phyloP scores from a whole-genome alignment of 2,329 filamentous ascomycete genomes.

The Pseudocercospora cruenta region DNA sequence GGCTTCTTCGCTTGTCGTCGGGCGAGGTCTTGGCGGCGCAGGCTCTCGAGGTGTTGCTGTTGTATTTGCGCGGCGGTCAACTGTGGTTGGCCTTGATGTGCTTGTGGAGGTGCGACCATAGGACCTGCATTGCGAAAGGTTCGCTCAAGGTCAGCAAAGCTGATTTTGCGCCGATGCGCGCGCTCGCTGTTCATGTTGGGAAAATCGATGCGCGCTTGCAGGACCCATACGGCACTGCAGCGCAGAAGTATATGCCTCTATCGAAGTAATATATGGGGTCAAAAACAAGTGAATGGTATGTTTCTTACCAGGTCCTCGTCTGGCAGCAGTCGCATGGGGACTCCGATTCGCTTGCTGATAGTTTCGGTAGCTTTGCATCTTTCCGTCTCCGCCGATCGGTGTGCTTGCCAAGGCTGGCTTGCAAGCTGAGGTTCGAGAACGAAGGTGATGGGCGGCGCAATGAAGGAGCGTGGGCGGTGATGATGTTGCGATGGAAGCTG shows the following conservation, averaged over 20 bases:
- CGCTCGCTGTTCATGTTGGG: slow-evolving; percentile 28
- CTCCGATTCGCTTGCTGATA: slow-evolving; percentile 44
- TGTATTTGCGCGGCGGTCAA: slow-evolving; percentile 56
- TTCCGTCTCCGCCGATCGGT: slow-evolving; percentile 30
- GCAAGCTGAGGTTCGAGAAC: slow-evolving; percentile 9
- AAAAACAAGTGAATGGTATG: slow-evolving; percentile 12
- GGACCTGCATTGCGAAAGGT: slow-evolving; percentile 50
- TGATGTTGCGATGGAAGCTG: slow-evolving; percentile 14
- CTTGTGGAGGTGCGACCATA: slow-evolving; percentile 41
- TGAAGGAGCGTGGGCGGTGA: slow-evolving; percentile 2
- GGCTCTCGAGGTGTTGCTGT: slow-evolving; percentile 49
- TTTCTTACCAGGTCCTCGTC: slow-evolving; percentile 49
- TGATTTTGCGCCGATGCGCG: slow-evolving; percentile 47
- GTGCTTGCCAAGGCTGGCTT: slow-evolving; percentile 23
- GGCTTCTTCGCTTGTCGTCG: slow-evolving; percentile 86
- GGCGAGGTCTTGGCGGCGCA: slow-evolving; percentile 56
- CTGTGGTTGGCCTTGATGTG: slow-evolving; percentile 41
- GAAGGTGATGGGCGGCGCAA: slow-evolving; percentile 9
- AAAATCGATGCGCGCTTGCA: neutral
- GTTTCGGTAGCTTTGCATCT: slow-evolving; percentile 53
- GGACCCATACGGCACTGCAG: neutral
- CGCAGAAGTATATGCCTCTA: neutral
- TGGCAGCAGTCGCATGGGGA: slow-evolving; percentile 31
- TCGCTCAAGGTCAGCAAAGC: slow-evolving; percentile 51
- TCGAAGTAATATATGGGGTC: neutral